Evolutionary conservation across 2,329 filamentous ascomycete species (phyloP), one percentile per base, ranked within the genome.

Genomic region (Fusarium sp.): DNA sequence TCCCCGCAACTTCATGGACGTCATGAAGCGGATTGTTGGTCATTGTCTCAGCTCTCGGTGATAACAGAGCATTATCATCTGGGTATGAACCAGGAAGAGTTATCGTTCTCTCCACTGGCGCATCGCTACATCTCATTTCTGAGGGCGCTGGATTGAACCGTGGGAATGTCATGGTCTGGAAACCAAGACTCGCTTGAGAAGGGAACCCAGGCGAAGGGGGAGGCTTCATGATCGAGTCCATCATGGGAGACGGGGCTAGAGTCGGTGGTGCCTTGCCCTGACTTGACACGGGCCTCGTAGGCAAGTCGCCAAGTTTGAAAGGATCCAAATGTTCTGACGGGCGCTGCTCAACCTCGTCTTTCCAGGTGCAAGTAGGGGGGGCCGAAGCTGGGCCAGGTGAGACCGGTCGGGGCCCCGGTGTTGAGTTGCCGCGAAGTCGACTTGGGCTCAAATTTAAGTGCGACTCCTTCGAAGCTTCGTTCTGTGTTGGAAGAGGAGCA

Each of bases 31-130:
- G 89, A 68, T 92, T 91, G 68, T 87, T 89, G 4, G 91, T 94
- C 85, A 94, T 94, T 20, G 91, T 89, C 75, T 92, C 91, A 3
- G 86, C 90, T 46, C 92, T 88, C 0, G 93, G 93, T 5, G 92
- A 94, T 85, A 94, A 87, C 14, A 93, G 81, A 17, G 89, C 87
- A 15, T 90, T 86, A 17, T 87, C 85, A 18, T 84, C 83, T 3
- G 83, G 71, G 61, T 75, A 81, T 22, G 76, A 79, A 64, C 65
- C 81, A 62, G 72, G 71, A 27, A 84, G 76, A 14, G 80, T 69
- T 35, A 84, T 75, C 67, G 81, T 81, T 76, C 82, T 79, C 59
- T 81, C 80, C 7, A 78, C 71, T 14, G 75, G 70, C 25, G 56
- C 59, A 33, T 71, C 64, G 20, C 78, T 71, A 29, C 57, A 70